Base-by-base conservation (phyloP, 495 filamentous ascomycete genomes). In the Sphaerosporella brunnea region DNA sequence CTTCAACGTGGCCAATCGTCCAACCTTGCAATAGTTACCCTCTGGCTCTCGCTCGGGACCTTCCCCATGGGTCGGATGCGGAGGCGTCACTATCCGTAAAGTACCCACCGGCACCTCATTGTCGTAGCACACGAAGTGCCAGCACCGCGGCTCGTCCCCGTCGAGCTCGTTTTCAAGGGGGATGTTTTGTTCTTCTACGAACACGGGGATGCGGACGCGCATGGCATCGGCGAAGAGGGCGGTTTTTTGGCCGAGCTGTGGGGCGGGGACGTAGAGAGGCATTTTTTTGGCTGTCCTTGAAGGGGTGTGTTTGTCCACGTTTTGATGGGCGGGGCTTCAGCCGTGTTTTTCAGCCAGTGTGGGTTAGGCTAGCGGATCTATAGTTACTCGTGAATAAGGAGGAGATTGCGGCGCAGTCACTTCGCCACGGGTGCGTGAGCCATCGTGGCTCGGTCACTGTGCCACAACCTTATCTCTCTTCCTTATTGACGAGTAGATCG, bases 91-190 rank as follows among this genome's bases (percentile, higher is more conserved):
- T 0, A 93, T 66, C 1, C 87, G 73, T 38, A 93, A 70, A 0
- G 78, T 80, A 4, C 73, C 86, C 30, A 86, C 74, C 3, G 84
- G 78, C 0, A 67, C 48, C 49, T 66, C 63, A 36, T 72, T 66
- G 32, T 73, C 74, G 64, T 85, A 92, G 23, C 77, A 64, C 23
- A 93, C 73, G 79, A 82, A 93, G 61, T 94, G 86, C 66, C 75
- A 84, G 51, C 73, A 76, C 5, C 82, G 72, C 1, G 65, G 16
- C 61, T 96, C 88, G 61, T 94, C 84, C 2, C 63, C 63, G 65
- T 96, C 88, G 55, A 81, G 67, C 56, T 96, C 88, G 54, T 71
- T 70, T 2, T 73, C 72, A 0, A 74, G 61, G 0, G 79, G 71
- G 23, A 81, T 21, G 9, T 66, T 53, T 54, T 94, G 87, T 62